Base-by-base conservation (phyloP, 306 rosid species). In the Cajanus cajan region DNA sequence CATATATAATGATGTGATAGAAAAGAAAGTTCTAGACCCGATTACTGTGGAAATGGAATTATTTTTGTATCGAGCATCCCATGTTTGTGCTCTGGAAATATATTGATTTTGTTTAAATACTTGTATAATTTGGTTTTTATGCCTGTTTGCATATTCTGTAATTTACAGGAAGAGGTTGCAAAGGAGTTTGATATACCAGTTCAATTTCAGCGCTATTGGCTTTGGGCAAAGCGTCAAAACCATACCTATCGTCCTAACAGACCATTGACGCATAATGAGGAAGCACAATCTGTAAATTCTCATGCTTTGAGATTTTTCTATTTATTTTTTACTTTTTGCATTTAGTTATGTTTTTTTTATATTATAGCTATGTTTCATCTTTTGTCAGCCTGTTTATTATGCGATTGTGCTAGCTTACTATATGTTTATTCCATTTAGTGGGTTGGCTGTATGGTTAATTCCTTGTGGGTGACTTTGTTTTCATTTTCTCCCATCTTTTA, bases 171-270 rank as follows among this genome's bases (percentile, higher is more conserved):
- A 76, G 96, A 90, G 74, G 90, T 93, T 68, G 97, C 94, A 15
- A 93, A 68, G 76, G 97, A 90, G 77, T 89, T 86, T 79, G 90
- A 88, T 16, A 66, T 93, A 80, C 97, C 96, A 68, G 89, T 93
- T 82, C 92, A 88, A 67, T 84, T 83, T 87, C 97, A 89, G 83
- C 91, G 97, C 18, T 90, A 82, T 79, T 93, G 97, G 97, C 28
- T 93, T 37, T 93, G 96, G 97, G 96, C 92, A 52, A 90, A 93
- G 85, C 89, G 97, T 8, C 94, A 93, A 71, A 93, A 93, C 85
- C 94, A 90, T 81, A 93, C 97, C 10, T 90, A 93, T 79, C 92
- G 97, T 22, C 97, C 96, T 43, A 88, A 88, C 57, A 88, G 96
- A 47, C 97, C 96, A 68, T 82, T 89, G 89, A 90, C 90, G 12